A percentile compares a stretch with the other conserved stretches of the same genome.
These are phyloP conservation scores for Mortierella sp. DNA, from an alignment of 371 early-diverging fungal genomes.

Conservation along the genomic window DNA sequence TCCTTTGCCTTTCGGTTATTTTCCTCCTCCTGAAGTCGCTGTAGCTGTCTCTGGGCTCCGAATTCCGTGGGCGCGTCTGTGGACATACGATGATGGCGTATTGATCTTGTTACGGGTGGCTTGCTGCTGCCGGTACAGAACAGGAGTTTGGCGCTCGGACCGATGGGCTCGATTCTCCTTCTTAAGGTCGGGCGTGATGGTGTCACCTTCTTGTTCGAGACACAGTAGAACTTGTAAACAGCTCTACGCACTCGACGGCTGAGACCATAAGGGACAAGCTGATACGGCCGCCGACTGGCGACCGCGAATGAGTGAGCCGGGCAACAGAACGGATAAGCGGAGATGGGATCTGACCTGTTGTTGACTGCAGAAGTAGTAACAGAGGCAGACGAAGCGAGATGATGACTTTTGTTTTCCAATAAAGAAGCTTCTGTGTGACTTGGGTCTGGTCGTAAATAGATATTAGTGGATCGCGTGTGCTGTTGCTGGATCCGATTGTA, in stretches of 20 bases:
- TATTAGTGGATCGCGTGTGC: neutral
- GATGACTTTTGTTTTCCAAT: neutral
- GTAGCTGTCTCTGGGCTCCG: too few species aligned
- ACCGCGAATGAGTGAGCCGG: constrained; percentile 2
- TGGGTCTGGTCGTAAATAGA: neutral
- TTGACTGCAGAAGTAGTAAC: neutral
- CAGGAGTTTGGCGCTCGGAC: neutral
- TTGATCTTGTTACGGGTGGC: too few species aligned
- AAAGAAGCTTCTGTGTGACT: too few species aligned
- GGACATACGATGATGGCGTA: too few species aligned
- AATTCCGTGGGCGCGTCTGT: too few species aligned
- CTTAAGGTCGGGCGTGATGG: neutral
- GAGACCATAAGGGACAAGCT: neutral
- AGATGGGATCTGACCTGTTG: neutral
- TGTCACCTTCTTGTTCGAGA: neutral
- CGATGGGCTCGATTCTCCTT: neutral
- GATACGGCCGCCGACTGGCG: neutral
- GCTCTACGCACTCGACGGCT: neutral
- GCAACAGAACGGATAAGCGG: constrained; percentile 9
- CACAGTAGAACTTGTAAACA: neutral
- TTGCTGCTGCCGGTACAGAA: neutral
- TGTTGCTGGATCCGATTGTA: constrained; percentile 19
- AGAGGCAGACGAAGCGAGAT: neutral
- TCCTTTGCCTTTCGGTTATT: neutral
- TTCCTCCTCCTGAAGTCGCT: too few species aligned